Evolutionary conservation across 2,329 filamentous ascomycete species (phyloP).

Genomic region (Tolypocladium ovalisporum): DNA sequence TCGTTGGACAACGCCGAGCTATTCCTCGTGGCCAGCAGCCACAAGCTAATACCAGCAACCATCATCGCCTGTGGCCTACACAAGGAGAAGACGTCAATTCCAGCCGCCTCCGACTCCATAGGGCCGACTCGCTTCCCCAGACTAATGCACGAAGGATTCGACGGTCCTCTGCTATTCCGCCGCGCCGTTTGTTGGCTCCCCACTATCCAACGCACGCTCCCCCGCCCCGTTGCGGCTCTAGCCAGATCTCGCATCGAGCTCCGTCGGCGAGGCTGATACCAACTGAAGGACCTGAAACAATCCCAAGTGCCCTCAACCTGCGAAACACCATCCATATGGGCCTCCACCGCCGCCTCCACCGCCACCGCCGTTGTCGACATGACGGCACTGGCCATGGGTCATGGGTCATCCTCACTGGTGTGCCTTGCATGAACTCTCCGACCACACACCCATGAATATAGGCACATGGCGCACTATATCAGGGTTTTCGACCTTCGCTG

Average conservation of each 20-base stretch:
- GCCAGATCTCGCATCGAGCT: slow-evolving; percentile 5
- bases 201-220: neutral
- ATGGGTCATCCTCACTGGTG: slow-evolving; percentile 8
- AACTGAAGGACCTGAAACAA: slow-evolving; percentile 9
- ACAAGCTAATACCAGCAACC: too few species aligned
- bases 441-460: neutral
- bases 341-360: neutral
- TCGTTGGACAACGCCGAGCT: neutral
- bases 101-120: neutral
- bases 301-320: slow-evolving; percentile 1
- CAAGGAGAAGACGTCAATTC: neutral
- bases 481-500: neutral
- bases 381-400: neutral
- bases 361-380: neutral
- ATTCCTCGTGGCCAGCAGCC: neutral
- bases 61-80: too few species aligned
- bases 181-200: neutral
- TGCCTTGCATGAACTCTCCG: slow-evolving; percentile 10
- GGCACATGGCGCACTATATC: neutral
- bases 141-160: neutral
- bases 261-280: slow-evolving; percentile 8
- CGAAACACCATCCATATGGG: slow-evolving; percentile 3
- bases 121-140: neutral
- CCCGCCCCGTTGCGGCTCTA: slow-evolving; percentile 1
- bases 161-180: neutral